phyloP scores from a whole-genome alignment of 2,329 filamentous ascomycete genomes.

The Stachybotrys echinatus region DNA sequence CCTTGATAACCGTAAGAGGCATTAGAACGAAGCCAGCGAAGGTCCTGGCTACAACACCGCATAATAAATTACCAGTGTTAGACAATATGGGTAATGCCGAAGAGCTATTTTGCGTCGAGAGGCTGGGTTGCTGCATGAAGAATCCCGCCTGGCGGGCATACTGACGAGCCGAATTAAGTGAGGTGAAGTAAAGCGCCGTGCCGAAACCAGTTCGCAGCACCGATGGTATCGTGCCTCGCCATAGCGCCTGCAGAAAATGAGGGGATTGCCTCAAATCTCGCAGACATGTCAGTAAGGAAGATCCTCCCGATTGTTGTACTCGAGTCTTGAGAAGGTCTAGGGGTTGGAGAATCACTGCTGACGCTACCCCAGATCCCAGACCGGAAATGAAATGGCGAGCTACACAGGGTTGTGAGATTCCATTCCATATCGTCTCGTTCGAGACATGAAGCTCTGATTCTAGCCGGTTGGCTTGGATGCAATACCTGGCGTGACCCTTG shows the following conservation, averaged over 20 bases:
- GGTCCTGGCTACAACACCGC: slow-evolving; percentile 78
- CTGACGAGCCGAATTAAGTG: slow-evolving; percentile 78
- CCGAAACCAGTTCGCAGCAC: slow-evolving; percentile 91
- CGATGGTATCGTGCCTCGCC: slow-evolving; percentile 88
- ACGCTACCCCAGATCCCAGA: slow-evolving; percentile 78
- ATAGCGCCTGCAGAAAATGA: slow-evolving; percentile 63
- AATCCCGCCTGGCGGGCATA: slow-evolving; percentile 34
- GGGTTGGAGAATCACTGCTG: slow-evolving; percentile 86
- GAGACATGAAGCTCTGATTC: neutral
- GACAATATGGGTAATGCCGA: slow-evolving; percentile 77
- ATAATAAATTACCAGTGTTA: slow-evolving; percentile 77
- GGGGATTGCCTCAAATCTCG: slow-evolving; percentile 50
- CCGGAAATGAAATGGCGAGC: slow-evolving; percentile 87
- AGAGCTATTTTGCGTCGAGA: slow-evolving; percentile 32
- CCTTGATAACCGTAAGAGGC: slow-evolving; percentile 94
- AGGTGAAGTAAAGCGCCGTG: slow-evolving; percentile 89
- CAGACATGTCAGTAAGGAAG: slow-evolving; percentile 47
- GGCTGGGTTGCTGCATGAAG: slow-evolving; percentile 6
- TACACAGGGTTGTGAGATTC: slow-evolving; percentile 19
- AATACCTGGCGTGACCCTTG: slow-evolving; percentile 20
- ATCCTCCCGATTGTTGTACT: slow-evolving; percentile 77
- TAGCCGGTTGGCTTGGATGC: slow-evolving; percentile 3
- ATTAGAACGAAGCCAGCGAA: slow-evolving; percentile 88
- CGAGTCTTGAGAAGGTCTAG: slow-evolving; percentile 95
- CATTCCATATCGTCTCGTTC: neutral